Conservation (phyloP, 2,329 filamentous ascomycete species). For the Arthrobotrys sphaeroides region DNA sequence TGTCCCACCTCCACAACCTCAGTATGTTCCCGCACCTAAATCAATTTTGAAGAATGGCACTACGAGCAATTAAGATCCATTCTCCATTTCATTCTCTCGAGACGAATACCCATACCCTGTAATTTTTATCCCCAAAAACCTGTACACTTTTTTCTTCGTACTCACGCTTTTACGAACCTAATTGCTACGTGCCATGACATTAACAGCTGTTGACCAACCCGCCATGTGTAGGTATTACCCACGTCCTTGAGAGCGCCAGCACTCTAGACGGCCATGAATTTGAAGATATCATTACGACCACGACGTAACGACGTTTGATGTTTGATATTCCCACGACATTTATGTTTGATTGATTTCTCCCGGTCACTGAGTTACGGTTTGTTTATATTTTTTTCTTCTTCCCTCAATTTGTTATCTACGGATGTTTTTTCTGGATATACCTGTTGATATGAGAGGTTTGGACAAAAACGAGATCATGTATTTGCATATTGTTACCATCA, state of each 20-base stretch:
- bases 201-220: conserved; percentile 51
- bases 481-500: not conserved
- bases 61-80: conserved; percentile 38
- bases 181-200: conserved; percentile 11
- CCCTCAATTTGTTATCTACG: not conserved
- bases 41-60: conserved; percentile 53
- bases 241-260: conserved; percentile 31
- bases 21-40: conserved; percentile 52
- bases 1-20: conserved; percentile 49
- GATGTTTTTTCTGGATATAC: not conserved
- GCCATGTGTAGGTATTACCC: conserved; percentile 48
- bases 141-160: conserved; percentile 2
- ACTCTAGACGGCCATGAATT: conserved; percentile 18
- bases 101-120: not conserved
- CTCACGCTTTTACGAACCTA: not conserved
- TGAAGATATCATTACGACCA: conserved; percentile 29
- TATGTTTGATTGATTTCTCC: conserved; percentile 5
- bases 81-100: not conserved
- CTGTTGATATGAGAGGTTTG: not conserved
- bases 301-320: conserved; percentile 42
- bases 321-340: not conserved
- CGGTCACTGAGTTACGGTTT: not conserved
- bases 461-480: conserved; percentile 23
- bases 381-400: not conserved
- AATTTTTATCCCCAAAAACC: conserved; percentile 6